These are phyloP conservation scores for Botrytis medusae DNA, from an alignment of 2,329 filamentous ascomycete genomes.

Conservation along the genomic window DNA sequence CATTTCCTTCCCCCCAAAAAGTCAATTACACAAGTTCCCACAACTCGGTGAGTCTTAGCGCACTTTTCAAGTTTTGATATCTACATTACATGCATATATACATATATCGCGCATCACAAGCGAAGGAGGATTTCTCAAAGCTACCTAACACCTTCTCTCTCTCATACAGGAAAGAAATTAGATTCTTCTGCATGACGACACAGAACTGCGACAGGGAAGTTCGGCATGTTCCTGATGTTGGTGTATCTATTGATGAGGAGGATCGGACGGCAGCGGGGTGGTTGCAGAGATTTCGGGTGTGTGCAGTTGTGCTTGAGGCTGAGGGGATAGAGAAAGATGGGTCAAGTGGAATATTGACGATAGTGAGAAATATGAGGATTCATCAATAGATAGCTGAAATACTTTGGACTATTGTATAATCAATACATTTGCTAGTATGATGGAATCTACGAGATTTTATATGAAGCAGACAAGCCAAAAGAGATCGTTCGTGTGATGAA, in stretches of 20 bases:
- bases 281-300: constrained; percentile 9
- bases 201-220: constrained; percentile 8
- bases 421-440: background rate
- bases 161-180: constrained; percentile 13
- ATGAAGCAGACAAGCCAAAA: background rate
- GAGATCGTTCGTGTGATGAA: background rate
- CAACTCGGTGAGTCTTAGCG: constrained; percentile 8
- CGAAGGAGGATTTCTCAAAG: constrained; percentile 10
- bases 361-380: background rate
- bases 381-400: background rate
- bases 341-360: background rate
- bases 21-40: background rate
- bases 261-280: constrained; percentile 18
- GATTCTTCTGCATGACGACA: background rate
- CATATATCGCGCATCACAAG: background rate
- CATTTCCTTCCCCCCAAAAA: background rate
- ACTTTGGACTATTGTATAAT: background rate
- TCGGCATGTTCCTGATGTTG: constrained; percentile 20
- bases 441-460: background rate
- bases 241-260: constrained; percentile 5
- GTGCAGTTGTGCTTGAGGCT: constrained; percentile 16
- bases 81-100: background rate
- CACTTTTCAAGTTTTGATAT: constrained; percentile 1
- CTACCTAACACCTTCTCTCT: background rate
- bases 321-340: background rate